phyloP scores from a whole-genome alignment of 345 rosid genomes.

The Pistacia vera region DNA sequence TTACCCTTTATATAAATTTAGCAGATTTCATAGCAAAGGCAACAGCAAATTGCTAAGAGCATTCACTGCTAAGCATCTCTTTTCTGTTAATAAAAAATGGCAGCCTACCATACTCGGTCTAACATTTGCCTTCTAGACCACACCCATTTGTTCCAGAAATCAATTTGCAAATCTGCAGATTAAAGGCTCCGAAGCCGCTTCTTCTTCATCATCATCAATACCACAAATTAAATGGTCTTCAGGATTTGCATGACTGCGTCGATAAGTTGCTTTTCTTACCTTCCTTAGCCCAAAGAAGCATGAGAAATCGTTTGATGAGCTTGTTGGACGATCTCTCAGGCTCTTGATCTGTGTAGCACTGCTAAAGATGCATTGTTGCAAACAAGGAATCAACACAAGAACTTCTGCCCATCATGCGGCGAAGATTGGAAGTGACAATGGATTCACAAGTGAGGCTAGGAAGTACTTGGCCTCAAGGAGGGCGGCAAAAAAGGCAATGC shows the following conservation, averaged over 20 bases:
- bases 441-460: no score
- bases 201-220: slow-evolving; percentile 1
- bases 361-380: neutral
- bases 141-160: slow-evolving; percentile 44
- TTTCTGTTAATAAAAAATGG: slow-evolving; percentile 22
- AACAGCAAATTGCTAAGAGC: neutral
- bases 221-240: slow-evolving; percentile 25
- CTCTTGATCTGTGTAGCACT: slow-evolving; percentile 27
- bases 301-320: slow-evolving; percentile 10
- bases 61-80: neutral
- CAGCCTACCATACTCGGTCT: slow-evolving; percentile 44
- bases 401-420: no score
- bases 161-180: slow-evolving; percentile 32
- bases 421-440: no score
- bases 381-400: no score
- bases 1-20: neutral
- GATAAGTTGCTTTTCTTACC: slow-evolving; percentile 18
- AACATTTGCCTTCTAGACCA: slow-evolving; percentile 43
- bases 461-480: no score
- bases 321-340: slow-evolving; percentile 23
- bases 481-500: no score
- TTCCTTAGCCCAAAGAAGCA: neutral
- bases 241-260: slow-evolving; percentile 39
- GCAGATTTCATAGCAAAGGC: neutral
- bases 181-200: slow-evolving; percentile 10